A percentile compares a stretch with the other conserved stretches of the same genome.
phyloP scores from a whole-genome alignment of 805 yeast species.

The Saccharomycopsis fodiens region DNA sequence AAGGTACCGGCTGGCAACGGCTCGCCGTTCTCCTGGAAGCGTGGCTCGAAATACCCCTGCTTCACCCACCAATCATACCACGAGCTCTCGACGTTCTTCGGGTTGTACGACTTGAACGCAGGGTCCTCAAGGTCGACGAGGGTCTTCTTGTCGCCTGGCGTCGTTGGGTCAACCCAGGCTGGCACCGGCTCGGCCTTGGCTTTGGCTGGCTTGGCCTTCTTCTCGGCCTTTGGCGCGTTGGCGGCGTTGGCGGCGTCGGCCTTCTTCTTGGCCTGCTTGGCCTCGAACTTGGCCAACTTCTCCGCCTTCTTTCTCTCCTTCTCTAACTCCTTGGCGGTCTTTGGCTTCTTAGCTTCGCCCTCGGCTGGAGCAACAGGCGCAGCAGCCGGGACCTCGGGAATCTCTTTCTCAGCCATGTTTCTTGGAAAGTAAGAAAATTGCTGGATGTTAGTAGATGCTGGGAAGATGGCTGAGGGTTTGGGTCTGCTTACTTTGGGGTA shows the following conservation, averaged over 20 bases:
- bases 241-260: slow-evolving; percentile 39
- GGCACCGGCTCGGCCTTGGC: slow-evolving; percentile 66
- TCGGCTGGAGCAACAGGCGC: slow-evolving; percentile 3
- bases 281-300: slow-evolving; percentile 78
- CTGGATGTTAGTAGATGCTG: not conserved
- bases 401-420: slow-evolving; percentile 10
- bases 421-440: not conserved
- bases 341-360: slow-evolving; percentile 31
- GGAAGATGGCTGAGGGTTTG: not conserved
- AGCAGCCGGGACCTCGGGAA: slow-evolving; percentile 1
- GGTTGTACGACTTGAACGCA: slow-evolving; percentile 88
- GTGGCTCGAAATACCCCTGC: slow-evolving; percentile 83
- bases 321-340: slow-evolving; percentile 75
- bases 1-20: slow-evolving; percentile 77
- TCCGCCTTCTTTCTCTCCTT: slow-evolving; percentile 86
- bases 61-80: slow-evolving; percentile 98
- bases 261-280: slow-evolving; percentile 71
- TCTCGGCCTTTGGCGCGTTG: slow-evolving; percentile 32
- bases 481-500: not conserved
- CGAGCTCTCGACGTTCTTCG: slow-evolving; percentile 86
- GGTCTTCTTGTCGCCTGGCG: slow-evolving; percentile 84
- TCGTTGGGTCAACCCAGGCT: slow-evolving; percentile 79
- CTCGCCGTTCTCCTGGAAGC: slow-evolving; percentile 66
- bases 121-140: slow-evolving; percentile 86
- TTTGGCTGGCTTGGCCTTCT: slow-evolving; percentile 64